Evolutionary conservation across 1,139 yeast species (phyloP), one percentile per base, ranked within the genome.

Genomic region (Yamadazyma sp.): DNA sequence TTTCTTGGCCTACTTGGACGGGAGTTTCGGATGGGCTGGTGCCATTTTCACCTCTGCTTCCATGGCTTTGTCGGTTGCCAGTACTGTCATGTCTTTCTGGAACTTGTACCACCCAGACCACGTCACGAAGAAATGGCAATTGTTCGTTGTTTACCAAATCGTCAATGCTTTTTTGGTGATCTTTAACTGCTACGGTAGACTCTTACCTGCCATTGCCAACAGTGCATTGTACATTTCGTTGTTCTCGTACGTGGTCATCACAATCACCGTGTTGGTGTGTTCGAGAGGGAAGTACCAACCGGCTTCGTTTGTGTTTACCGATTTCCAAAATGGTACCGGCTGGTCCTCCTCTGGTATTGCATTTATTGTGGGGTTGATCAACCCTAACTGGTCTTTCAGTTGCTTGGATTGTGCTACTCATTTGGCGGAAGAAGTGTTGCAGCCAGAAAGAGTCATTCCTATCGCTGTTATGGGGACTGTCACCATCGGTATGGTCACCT

Each of bases 11-110:
- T 78, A 74, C 51, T 47, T 75, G 49, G 76, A 81, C 53, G 83
- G 82, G 16, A 69, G 77, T 5, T 64, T 77, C 43, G 79, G 80
- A 2, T 76, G 79, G 77, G 77, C 77, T 25, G 83, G 83, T 7
- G 58, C 82, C 3, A 64, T 78, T 16, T 78, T 78, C 55, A 76
- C 83, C 9, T 64, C 75, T 42, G 78, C 82, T 12, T 76, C 82
- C 3, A 75, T 76, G 53, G 72, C 78, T 15, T 58, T 77, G 33
- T 65, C 79, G 9, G 64, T 77, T 39, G 78, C 81, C 17, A 61
- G 65, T 32, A 68, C 70, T 39, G 51, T 75, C 25, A 66, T 76
- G 51, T 82, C 80, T 1, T 67, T 77, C 59, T 76, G 75, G 63
- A 64, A 67, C 14, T 55, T 77, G 45, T 56, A 51, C 33, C 74